phyloP scores from a whole-genome alignment of 257 asterid species.

The Penstemon barbatus region DNA sequence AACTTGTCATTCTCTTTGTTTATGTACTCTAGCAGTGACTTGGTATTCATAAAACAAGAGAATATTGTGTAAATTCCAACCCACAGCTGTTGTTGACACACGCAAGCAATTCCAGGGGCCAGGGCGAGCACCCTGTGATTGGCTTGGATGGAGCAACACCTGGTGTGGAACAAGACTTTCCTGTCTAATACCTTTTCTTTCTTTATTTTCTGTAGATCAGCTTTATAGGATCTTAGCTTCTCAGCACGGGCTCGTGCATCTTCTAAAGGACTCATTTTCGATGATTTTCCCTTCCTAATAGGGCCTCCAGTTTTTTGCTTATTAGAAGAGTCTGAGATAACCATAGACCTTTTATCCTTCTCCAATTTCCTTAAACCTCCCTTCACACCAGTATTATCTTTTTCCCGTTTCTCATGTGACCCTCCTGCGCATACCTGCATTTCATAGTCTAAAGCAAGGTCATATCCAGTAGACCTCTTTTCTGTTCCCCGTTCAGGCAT shows the following conservation, averaged over 20 bases:
- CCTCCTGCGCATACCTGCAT: constrained; percentile 66
- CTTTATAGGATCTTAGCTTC: constrained; percentile 82
- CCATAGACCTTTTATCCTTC: constrained; percentile 60
- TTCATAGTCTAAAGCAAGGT: constrained; percentile 74
- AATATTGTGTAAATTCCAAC: background rate
- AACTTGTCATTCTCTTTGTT: no score
- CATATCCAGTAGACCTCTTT: constrained; percentile 52
- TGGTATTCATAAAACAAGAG: constrained; percentile 5
- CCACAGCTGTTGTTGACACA: constrained; percentile 18
- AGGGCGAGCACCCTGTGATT: background rate
- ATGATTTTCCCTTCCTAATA: constrained; percentile 62
- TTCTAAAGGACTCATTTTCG: constrained; percentile 71
- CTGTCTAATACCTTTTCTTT: constrained; percentile 70
- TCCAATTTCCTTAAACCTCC: constrained; percentile 53
- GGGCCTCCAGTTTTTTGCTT: constrained; percentile 80
- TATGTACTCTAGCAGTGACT: background rate
- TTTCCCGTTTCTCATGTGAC: constrained; percentile 45
- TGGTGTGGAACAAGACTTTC: background rate
- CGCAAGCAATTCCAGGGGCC: background rate
- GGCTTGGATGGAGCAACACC: background rate
- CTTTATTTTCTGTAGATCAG: constrained; percentile 84
- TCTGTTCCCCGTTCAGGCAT: constrained; percentile 78
- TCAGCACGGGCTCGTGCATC: constrained; percentile 98
- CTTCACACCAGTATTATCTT: constrained; percentile 39
- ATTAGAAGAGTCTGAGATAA: constrained; percentile 42